phyloP scores from a whole-genome alignment of 106 monocot genomes.

The Alisma plantagoaquatica region DNA sequence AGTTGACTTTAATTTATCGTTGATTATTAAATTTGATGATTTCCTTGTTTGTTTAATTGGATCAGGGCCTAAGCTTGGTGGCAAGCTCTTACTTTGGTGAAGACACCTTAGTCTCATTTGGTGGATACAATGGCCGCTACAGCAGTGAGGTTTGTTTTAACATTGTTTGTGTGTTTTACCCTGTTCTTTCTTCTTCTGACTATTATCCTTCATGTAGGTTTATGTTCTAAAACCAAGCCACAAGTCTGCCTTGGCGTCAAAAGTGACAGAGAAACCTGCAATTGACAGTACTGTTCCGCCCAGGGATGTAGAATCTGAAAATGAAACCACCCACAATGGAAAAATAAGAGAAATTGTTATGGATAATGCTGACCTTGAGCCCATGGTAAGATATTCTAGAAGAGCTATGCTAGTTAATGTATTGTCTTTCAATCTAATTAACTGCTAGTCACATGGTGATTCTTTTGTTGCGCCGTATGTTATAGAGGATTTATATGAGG shows the following conservation, averaged over 20 bases:
- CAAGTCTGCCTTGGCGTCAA: slow-evolving; percentile 37
- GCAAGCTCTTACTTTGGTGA: slow-evolving; percentile 59
- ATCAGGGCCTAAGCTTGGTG: slow-evolving; percentile 85
- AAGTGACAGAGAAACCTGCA: slow-evolving; percentile 23
- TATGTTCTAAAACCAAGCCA: slow-evolving; percentile 71
- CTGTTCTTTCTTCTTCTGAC: too few species aligned
- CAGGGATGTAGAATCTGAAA: slow-evolving; percentile 46
- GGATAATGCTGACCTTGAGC: slow-evolving; percentile 32
- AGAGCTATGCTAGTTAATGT: too few species aligned
- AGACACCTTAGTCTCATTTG: slow-evolving; percentile 87
- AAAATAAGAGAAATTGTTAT: slow-evolving; percentile 53
- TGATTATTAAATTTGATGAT: too few species aligned
- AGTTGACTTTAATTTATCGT: too few species aligned
- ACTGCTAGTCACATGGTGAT: too few species aligned
- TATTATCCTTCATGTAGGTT: slow-evolving; percentile 26
- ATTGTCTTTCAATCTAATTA: too few species aligned
- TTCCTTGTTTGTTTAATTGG: too few species aligned
- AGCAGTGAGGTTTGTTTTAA: slow-evolving; percentile 65
- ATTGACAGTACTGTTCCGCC: slow-evolving; percentile 42
- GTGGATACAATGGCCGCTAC: slow-evolving; percentile 93
- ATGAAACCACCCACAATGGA: slow-evolving; percentile 40
- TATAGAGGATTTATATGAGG: too few species aligned
- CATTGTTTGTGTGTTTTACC: too few species aligned
- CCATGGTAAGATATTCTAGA: too few species aligned
- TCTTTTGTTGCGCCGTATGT: too few species aligned